Base-by-base conservation (phyloP, 139 green algal genomes). In the Coelastrella sp. region DNA sequence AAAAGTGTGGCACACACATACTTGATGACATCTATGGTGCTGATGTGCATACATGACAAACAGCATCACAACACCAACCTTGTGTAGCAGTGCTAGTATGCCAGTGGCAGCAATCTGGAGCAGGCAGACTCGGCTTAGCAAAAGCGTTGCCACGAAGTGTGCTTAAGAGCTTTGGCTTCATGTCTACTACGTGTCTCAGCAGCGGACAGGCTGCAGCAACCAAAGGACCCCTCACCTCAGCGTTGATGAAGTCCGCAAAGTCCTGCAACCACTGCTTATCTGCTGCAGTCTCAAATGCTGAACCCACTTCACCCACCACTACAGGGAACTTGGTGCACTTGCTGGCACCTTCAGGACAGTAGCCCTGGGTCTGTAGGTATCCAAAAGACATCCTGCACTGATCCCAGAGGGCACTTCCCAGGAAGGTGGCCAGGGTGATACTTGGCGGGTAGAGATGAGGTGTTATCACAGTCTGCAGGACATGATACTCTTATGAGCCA, bases 191-290 rank as follows among this genome's bases (percentile, higher is more conserved):
- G n/a, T n/a, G n/a, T n/a, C n/a, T n/a, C n/a, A n/a, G n/a, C n/a
- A n/a, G n/a, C n/a, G n/a, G n/a, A n/a, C n/a, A n/a, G n/a, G n/a
- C n/a, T 69, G 8, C 62, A 25, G 11, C 17, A 1, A 7, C 62
- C 19, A n/a, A 30, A 27, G 6, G 3, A 45, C 5, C 3, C 53
- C 63, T 69, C 45, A 85, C 79, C 81, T 86, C 81, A 30, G 81
- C 81, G 43, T 86, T 86, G 23, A 74, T 4, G 21, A 81, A 86
- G 68, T 86, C 81, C 17, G 81, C 81, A 86, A 86, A 86, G 81
- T 86, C 81, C 13, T 76, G 67, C 25, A 86, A 68, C 81, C 81
- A 86, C 38, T 86, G 67, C 68, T 86, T 86, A 64, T 86, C 81
- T 23, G 63, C 23, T 21, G n/a, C 13, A 5, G 67, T 81, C 67